Evolutionary conservation across 495 filamentous ascomycete species (phyloP), one percentile per base, ranked within the genome.

Genomic region (Trichoderma asperelloides): DNA sequence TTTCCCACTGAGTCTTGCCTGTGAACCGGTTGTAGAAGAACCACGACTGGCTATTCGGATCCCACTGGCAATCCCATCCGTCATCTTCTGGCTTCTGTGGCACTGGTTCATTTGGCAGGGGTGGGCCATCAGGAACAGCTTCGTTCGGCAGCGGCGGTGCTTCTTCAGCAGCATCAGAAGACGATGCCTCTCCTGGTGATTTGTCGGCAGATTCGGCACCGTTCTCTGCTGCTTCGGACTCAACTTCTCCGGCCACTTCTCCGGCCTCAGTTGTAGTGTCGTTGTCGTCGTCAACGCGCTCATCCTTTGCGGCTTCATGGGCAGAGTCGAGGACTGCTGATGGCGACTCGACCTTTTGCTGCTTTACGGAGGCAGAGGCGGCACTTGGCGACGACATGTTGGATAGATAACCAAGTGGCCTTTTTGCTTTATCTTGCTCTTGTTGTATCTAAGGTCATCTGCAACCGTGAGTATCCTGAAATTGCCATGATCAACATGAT

Each of bases 21-120:
- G 90, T 93, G 73, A 90, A 88, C 63, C 88, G 87, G 74, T 97
- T 98, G 81, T 90, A 90, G 81, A 97, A 98, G 78, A 95, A 97
- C 74, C 86, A 97, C 12, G 87, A 83, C 66, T 88, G 81, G 0
- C 84, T 84, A 30, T 76, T 84, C 27, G 81, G 78, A 72, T 96
- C 91, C 92, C 92, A 98, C 67, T 93, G 80, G 28, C 87, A 87
- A 64, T 89, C 87, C 93, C 93, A 98, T 65, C 93, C 93, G 74
- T 98, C 93, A 69, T 96, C 91, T 13, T 47, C 64, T 25, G 64
- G 21, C 33, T 73, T 71, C 40, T 74, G 70, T 12, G 80, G 75
- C 15, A 72, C 69, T n/a, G 79, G 76, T 70, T 78, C 76, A 43
- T 71, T 69, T 43, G 79, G 76, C 13, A 78, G 70, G 9, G 80